Percentiles rank a stretch among this genome's conserved stretches.
phyloP scores from a whole-genome alignment of 305 asterid genomes.

The Solanum hybrid region DNA sequence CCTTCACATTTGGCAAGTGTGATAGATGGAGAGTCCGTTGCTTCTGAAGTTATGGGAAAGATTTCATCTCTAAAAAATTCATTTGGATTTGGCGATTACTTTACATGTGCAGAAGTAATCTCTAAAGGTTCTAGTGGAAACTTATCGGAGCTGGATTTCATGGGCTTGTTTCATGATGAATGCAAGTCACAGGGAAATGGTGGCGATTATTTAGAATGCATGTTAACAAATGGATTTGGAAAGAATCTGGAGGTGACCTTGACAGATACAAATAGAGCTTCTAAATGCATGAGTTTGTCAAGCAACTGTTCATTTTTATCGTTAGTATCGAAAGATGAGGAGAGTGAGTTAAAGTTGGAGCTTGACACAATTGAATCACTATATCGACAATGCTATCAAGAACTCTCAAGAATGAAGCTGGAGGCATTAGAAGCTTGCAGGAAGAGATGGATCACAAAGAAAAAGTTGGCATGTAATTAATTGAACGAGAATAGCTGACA shows the following conservation, averaged over 20 bases:
- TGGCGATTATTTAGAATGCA: slow-evolving; percentile 17
- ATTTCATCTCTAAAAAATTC: slow-evolving; percentile 17
- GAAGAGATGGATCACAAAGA: slow-evolving; percentile 44
- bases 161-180: slow-evolving; percentile 26
- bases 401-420: slow-evolving; percentile 44
- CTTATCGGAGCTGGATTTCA: slow-evolving; percentile 32
- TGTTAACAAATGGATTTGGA: slow-evolving; percentile 12
- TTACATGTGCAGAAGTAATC: not conserved
- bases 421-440: slow-evolving; percentile 51
- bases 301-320: slow-evolving; percentile 28
- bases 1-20: slow-evolving; percentile 17
- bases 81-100: slow-evolving; percentile 14
- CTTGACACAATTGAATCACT: slow-evolving; percentile 50
- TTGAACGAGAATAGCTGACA: slow-evolving; percentile 5
- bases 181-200: slow-evolving; percentile 22
- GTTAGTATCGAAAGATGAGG: slow-evolving; percentile 23
- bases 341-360: slow-evolving; percentile 32
- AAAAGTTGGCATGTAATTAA: slow-evolving; percentile 18
- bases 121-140: slow-evolving; percentile 24
- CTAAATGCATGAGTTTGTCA: slow-evolving; percentile 18
- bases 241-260: slow-evolving; percentile 18
- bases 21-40: slow-evolving; percentile 28
- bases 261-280: slow-evolving; percentile 9
- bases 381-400: slow-evolving; percentile 45
- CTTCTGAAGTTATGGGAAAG: slow-evolving; percentile 31